A percentile compares a stretch with the other conserved stretches of the same genome.
phyloP scores from a whole-genome alignment of 306 rosid genomes.

The Citrullus colocynthis region DNA sequence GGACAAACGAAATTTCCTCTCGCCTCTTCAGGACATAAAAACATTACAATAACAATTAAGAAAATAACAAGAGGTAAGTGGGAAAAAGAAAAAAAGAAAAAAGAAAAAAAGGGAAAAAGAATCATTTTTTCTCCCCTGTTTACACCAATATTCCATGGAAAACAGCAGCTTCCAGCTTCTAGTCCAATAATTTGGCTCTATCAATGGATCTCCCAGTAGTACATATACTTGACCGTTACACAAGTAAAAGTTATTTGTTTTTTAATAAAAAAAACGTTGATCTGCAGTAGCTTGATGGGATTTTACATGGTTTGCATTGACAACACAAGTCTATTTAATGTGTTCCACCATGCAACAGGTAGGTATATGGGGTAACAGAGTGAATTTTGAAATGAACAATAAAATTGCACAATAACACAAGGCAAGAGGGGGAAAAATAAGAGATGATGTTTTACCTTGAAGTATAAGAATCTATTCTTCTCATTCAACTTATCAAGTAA shows the following conservation, averaged over 20 bases:
- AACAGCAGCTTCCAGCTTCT: neutral
- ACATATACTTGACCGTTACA: neutral
- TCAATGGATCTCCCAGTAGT: neutral
- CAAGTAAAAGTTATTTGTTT: neutral
- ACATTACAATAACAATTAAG: neutral
- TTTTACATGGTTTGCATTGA: neutral
- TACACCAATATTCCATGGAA: neutral
- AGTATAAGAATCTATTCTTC: constrained; percentile 32
- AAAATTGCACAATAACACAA: neutral
- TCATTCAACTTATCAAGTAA: constrained; percentile 59
- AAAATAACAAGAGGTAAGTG: neutral
- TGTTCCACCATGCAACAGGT: neutral
- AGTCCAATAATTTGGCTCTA: neutral
- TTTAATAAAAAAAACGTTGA: too few relatives aligned
- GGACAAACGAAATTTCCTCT: neutral
- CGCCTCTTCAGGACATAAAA: neutral
- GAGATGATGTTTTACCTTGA: constrained; percentile 38
- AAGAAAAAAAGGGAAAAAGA: too few relatives aligned
- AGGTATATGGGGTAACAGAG: neutral
- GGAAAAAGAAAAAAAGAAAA: neutral
- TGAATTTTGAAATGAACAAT: neutral
- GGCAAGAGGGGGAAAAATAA: neutral
- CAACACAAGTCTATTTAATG: neutral
- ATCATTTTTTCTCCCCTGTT: neutral
- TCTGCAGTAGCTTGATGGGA: neutral